Percentiles rank a stretch among this genome's conserved stretches.
These are phyloP conservation scores for Thermothelomyces thermophilus DNA, from an alignment of 2,329 filamentous ascomycete genomes.

Conservation along the genomic window DNA sequence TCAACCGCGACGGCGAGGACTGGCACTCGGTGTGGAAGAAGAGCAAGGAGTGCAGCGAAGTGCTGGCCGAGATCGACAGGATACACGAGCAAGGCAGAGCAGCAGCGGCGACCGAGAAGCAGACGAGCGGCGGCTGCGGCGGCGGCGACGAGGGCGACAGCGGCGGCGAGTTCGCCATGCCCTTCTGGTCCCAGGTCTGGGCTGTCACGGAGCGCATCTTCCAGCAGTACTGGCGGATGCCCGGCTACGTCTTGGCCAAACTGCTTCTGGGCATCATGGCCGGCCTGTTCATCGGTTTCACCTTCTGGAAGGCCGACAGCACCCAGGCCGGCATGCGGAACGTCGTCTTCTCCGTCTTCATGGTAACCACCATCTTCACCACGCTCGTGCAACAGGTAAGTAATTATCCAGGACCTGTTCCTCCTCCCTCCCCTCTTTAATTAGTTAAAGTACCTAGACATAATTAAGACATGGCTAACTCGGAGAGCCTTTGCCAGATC, in stretches of 20 bases:
- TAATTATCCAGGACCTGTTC: too few species aligned
- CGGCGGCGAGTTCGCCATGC: conserved; percentile 69
- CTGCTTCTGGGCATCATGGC: conserved; percentile 51
- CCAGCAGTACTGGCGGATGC: conserved; percentile 78
- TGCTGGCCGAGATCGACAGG: conserved; percentile 56
- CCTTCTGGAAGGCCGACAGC: conserved; percentile 52
- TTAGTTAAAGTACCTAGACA: too few species aligned
- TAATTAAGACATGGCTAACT: too few species aligned
- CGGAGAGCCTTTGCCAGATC: too few species aligned
- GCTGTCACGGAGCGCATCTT: conserved; percentile 64
- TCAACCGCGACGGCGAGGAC: conserved; percentile 39
- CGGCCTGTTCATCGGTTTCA: conserved; percentile 68
- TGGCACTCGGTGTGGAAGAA: conserved; percentile 63
- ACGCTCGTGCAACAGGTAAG: conserved; percentile 56
- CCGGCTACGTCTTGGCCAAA: conserved; percentile 72
- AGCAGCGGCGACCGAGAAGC: background rate
- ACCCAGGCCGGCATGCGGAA: conserved; percentile 66
- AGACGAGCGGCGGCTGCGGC: background rate
- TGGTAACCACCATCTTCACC: conserved; percentile 68
- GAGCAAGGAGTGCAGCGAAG: conserved; percentile 43
- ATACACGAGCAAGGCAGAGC: conserved; percentile 40
- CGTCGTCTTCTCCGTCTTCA: conserved; percentile 68
- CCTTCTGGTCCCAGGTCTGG: conserved; percentile 58
- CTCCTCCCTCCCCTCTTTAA: conserved; percentile 19
- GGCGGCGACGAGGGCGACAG: conserved; percentile 2